Evolutionary conservation across 352 stramenopile species (phyloP), one percentile per base, ranked within the genome.

Genomic region (Globisporangium spinosum): DNA sequence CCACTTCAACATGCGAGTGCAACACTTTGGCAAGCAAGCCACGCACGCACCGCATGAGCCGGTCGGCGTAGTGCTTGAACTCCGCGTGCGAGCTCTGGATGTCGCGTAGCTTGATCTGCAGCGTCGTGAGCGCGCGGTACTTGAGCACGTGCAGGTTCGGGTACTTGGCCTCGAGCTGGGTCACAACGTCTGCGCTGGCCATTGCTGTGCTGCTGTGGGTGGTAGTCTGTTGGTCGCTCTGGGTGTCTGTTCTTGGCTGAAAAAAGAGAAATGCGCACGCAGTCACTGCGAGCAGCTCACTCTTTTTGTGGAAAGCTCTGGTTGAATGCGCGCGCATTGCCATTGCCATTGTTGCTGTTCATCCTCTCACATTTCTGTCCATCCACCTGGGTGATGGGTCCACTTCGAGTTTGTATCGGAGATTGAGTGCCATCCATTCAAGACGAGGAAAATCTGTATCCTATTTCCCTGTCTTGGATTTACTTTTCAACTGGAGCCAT

Each of bases 31-130:
- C 4, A 58, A 29, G 47, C 38, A 29, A 20, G 38, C 3, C 6
- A 71, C 64, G 38, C 6, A 71, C 64, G 23, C 69, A 90, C 83
- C 82, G 69, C 85, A 93, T 93, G 70, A 93, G 77, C 1, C 85
- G 85, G 67, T 93, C 85, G 34, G 85, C 83, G 67, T 85, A 93
- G 66, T 88, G 80, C 76, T 91, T 93, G 70, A 93, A 93, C 62
- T 91, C 73, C 40, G 77, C 84, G 35, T 88, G 83, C 43, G 83
- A 72, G 73, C 82, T 89, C 40, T 77, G 78, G 65, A 82, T 68
- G 65, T 93, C 83, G 62, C 85, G 85, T 70, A 93, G 75, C 68
- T 91, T 91, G 68, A 89, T 85, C 59, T 89, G 77, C 63, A 93
- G 77, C 66, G 82, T 72, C 47, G 71, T 73, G 63, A 93, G 71